Evolutionary conservation across 441 rosid genomes (phyloP).

Genomic region (Metrosideros polymorpha): DNA sequence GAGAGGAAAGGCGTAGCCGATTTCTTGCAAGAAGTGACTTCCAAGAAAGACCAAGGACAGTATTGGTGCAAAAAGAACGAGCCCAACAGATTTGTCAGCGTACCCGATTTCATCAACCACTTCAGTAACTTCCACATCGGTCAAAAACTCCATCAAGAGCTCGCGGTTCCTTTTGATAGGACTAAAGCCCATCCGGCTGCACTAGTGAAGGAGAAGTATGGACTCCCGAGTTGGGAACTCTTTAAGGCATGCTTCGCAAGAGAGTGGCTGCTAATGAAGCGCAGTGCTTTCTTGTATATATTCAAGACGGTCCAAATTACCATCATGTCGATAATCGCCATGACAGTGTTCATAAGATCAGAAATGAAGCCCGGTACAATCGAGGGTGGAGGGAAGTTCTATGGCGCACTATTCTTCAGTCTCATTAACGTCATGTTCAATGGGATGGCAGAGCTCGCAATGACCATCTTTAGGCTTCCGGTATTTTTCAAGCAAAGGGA

Average conservation of each 20-base stretch:
- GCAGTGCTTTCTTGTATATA: background rate
- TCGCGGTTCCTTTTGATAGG: background rate
- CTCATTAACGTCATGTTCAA: background rate
- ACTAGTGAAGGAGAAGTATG: background rate
- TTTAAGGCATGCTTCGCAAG: background rate
- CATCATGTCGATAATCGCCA: background rate
- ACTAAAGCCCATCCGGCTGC: background rate
- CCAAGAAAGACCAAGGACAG: background rate
- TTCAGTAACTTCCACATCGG: background rate
- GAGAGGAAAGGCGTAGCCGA: background rate
- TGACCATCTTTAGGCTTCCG: background rate
- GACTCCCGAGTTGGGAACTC: background rate
- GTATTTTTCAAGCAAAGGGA: background rate
- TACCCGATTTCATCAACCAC: background rate
- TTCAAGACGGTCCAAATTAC: background rate
- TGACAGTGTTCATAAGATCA: background rate
- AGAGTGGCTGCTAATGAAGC: constrained; percentile 1
- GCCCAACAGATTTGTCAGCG: background rate
- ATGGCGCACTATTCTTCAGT: background rate
- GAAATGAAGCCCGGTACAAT: background rate
- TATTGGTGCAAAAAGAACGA: background rate
- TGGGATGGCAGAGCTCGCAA: background rate
- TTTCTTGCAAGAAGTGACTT: background rate
- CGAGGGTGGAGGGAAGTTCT: background rate
- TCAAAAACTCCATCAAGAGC: background rate